These are phyloP conservation scores for Marasmius fiardii DNA, from an alignment of 1,284 basidiomycete genomes.

Conservation along the genomic window DNA sequence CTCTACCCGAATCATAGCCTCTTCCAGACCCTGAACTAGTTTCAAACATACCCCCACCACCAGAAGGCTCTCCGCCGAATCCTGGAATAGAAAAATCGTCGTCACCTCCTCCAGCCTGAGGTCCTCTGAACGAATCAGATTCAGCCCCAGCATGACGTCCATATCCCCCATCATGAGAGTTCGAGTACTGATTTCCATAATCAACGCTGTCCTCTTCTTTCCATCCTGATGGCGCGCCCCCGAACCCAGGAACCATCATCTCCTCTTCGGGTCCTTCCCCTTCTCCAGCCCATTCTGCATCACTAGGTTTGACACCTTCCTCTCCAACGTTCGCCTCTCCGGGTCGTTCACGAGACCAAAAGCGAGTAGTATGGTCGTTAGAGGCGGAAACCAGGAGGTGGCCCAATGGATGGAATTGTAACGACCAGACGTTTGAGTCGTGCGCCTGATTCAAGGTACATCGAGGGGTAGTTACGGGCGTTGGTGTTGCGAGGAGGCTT, in stretches of 20 bases:
- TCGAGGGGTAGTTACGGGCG: slow-evolving; percentile 47
- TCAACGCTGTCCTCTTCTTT: neutral
- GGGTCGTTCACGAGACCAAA: slow-evolving; percentile 90
- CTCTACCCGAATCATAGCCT: neutral
- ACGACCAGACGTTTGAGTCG: slow-evolving; percentile 95
- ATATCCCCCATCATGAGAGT: neutral
- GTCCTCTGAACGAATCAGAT: neutral
- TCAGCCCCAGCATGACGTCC: neutral
- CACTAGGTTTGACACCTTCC: slow-evolving; percentile 72
- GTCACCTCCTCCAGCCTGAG: neutral
- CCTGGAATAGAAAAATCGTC: neutral
- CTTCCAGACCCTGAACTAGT: neutral
- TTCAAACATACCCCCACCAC: neutral
- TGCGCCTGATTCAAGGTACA: slow-evolving; percentile 89
- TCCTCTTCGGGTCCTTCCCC: slow-evolving; percentile 52
- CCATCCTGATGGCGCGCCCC: slow-evolving; percentile 39
- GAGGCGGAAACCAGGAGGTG: slow-evolving; percentile 91
- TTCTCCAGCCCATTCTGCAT: slow-evolving; percentile 62
- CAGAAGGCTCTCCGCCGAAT: neutral
- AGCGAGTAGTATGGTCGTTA: slow-evolving; percentile 97
- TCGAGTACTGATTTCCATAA: neutral
- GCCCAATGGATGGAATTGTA: slow-evolving; percentile 94
- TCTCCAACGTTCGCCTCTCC: slow-evolving; percentile 74
- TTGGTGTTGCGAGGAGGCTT: slow-evolving; percentile 25
- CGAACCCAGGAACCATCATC: slow-evolving; percentile 69